Evolutionary conservation across 1,284 basidiomycete genomes (phyloP).

Genomic region (Heterobasidion parviporum): DNA sequence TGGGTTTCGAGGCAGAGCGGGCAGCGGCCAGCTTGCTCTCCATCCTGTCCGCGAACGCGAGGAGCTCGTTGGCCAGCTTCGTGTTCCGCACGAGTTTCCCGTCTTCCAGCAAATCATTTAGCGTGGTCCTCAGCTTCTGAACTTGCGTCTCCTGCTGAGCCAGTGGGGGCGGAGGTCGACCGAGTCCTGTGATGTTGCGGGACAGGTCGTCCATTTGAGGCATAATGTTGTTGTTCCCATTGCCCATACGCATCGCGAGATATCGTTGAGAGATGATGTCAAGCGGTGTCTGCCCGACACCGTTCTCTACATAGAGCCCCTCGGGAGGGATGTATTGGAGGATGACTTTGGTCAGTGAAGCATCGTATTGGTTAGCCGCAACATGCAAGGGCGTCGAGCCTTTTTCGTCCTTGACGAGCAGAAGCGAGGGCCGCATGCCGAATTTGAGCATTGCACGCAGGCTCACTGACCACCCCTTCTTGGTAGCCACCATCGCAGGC

Average conservation of each 20-base stretch:
- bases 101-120: slow-evolving; percentile 23
- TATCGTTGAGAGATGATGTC: slow-evolving; percentile 28
- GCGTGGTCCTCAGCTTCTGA: slow-evolving; percentile 23
- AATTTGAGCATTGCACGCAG: slow-evolving; percentile 26
- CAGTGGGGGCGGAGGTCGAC: not conserved
- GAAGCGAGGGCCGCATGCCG: slow-evolving; percentile 21
- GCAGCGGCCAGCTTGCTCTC: slow-evolving; percentile 19
- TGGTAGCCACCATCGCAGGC: slow-evolving; percentile 44
- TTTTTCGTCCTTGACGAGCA: slow-evolving; percentile 30
- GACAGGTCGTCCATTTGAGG: not conserved
- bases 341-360: slow-evolving; percentile 29
- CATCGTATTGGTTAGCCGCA: slow-evolving; percentile 25
- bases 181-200: not conserved
- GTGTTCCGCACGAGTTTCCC: slow-evolving; percentile 24
- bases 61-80: slow-evolving; percentile 23
- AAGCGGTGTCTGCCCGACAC: slow-evolving; percentile 43
- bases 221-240: not conserved
- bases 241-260: slow-evolving; percentile 6
- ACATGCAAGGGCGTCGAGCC: slow-evolving; percentile 41
- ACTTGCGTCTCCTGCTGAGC: slow-evolving; percentile 20
- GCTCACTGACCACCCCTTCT: slow-evolving; percentile 16
- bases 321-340: slow-evolving; percentile 27
- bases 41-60: slow-evolving; percentile 24
- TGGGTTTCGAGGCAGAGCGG: slow-evolving; percentile 11
- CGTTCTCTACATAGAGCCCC: slow-evolving; percentile 38